phyloP scores from a whole-genome alignment of 768 basidiomycete species.

The Cystobasidium onofrii region DNA sequence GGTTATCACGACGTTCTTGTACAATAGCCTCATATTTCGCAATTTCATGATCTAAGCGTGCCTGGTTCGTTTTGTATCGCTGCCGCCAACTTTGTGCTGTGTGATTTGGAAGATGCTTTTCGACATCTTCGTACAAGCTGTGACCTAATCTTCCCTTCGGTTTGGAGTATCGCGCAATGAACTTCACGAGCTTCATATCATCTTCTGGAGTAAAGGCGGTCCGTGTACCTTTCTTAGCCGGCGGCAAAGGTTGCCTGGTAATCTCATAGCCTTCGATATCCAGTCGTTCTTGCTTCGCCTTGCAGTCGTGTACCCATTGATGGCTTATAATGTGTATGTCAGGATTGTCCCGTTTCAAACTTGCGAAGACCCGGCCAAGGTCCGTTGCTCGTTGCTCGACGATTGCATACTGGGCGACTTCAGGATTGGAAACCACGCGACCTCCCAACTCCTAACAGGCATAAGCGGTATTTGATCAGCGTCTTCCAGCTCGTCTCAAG shows the following conservation, averaged over 20 bases:
- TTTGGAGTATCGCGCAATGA: neutral
- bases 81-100: slow-evolving; percentile 10
- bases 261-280: neutral
- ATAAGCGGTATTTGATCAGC: neutral
- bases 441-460: neutral
- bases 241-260: neutral
- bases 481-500: neutral
- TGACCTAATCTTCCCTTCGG: neutral
- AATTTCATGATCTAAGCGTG: neutral
- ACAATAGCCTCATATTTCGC: neutral
- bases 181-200: slow-evolving; percentile 14
- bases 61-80: slow-evolving; percentile 11
- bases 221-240: slow-evolving; percentile 7
- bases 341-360: neutral
- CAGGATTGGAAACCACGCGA: neutral
- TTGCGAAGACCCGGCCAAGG: neutral
- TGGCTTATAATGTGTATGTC: slow-evolving; percentile 3
- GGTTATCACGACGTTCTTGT: neutral
- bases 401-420: slow-evolving; percentile 15
- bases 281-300: neutral
- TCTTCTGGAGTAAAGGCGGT: slow-evolving; percentile 20
- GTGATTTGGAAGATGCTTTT: neutral
- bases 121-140: neutral
- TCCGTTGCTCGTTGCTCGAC: slow-evolving; percentile 6
- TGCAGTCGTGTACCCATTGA: slow-evolving; percentile 19